Conservation (phyloP, 2,329 filamentous ascomycete species). For the Colletotrichum theobromicola region DNA sequence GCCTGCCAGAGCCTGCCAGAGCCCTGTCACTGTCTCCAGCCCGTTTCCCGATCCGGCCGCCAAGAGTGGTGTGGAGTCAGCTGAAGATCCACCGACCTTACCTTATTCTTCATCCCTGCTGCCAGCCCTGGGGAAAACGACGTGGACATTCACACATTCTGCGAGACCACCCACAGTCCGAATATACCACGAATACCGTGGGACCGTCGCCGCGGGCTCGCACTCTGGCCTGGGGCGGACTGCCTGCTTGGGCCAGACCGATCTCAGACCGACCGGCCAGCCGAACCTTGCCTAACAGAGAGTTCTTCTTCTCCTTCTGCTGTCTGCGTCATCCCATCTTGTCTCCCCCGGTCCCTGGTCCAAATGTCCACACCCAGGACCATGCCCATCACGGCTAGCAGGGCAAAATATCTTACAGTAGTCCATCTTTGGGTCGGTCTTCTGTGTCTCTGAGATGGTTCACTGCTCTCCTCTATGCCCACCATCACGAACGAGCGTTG, state of each 20-base stretch:
- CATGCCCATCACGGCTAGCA: background rate
- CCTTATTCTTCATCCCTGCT: slow-evolving; percentile 18
- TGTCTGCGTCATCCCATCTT: background rate
- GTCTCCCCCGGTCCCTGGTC: background rate
- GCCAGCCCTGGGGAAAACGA: background rate
- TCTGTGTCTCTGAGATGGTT: background rate
- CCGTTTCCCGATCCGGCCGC: slow-evolving; percentile 18
- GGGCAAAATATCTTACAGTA: background rate
- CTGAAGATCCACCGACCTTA: slow-evolving; percentile 20
- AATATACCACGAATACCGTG: background rate
- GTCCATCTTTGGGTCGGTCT: background rate
- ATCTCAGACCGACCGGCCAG: background rate
- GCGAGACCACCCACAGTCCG: background rate
- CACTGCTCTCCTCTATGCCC: background rate
- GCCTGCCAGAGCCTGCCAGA: background rate
- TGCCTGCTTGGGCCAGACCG: background rate
- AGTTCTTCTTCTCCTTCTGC: background rate
- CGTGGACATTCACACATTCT: background rate
- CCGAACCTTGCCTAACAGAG: background rate
- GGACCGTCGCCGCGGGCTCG: background rate
- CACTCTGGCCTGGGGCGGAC: background rate
- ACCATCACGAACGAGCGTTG: background rate
- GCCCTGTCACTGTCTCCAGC: slow-evolving; percentile 1
- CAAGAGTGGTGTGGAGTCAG: slow-evolving; percentile 8
- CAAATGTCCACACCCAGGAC: background rate